Conservation (phyloP, 2,329 filamentous ascomycete genomes). For the Hirsutella rhossiliensis region DNA sequence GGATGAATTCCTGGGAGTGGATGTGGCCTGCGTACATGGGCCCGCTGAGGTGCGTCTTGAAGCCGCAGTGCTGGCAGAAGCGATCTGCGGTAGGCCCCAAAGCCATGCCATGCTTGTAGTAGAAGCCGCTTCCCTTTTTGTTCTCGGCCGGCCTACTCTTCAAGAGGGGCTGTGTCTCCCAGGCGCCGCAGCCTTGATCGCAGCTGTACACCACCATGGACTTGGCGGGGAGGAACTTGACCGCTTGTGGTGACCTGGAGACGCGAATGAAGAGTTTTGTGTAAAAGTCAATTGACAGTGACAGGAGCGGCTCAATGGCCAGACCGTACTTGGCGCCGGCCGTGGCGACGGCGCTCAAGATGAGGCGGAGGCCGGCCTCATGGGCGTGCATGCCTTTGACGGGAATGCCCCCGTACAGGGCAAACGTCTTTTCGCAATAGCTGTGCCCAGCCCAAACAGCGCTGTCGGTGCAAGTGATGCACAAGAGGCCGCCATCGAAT, state of each 20-base stretch:
- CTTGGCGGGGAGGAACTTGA: constrained; percentile 84
- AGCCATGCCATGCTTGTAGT: constrained; percentile 68
- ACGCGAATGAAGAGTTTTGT: constrained; percentile 79
- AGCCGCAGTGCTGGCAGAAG: constrained; percentile 71
- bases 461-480: constrained; percentile 93
- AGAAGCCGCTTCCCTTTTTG: constrained; percentile 57
- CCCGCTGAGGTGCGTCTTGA: constrained; percentile 75
- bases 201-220: constrained; percentile 92
- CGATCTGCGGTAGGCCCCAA: constrained; percentile 55
- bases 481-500: constrained; percentile 78
- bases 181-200: constrained; percentile 82
- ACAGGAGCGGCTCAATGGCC: constrained; percentile 80
- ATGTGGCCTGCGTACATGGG: constrained; percentile 92
- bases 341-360: constrained; percentile 70
- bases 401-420: constrained; percentile 84
- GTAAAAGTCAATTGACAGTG: constrained; percentile 94
- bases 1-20: constrained; percentile 74
- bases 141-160: constrained; percentile 53
- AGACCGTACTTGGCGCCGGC: constrained; percentile 78
- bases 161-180: constrained; percentile 70
- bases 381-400: constrained; percentile 78
- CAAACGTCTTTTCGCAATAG: constrained; percentile 87
- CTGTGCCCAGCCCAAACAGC: constrained; percentile 90
- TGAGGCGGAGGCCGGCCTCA: constrained; percentile 77
- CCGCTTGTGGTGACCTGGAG: constrained; percentile 64